These are phyloP conservation scores for Vitis hybrid DNA, from an alignment of 177 flowering plant genomes.

Conservation along the genomic window DNA sequence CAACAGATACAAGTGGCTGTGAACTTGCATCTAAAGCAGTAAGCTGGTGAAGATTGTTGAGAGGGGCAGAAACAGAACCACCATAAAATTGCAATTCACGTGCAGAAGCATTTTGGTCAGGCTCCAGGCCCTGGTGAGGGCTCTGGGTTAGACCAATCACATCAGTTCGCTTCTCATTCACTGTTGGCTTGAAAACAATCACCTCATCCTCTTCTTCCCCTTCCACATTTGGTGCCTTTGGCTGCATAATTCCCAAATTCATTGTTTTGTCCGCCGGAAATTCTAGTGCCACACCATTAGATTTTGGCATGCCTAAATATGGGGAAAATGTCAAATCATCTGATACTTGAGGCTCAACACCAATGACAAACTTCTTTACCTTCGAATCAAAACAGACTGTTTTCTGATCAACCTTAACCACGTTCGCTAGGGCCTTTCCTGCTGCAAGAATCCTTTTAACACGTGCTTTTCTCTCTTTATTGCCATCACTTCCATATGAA, in stretches of 20 bases:
- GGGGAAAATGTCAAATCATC: slow-evolving; percentile 26
- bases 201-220: slow-evolving; percentile 96
- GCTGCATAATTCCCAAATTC: slow-evolving; percentile 21
- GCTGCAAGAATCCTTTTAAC: slow-evolving; percentile 82
- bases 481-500: slow-evolving; percentile 59
- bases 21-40: slow-evolving; percentile 21
- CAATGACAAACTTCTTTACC: slow-evolving; percentile 60
- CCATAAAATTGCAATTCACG: slow-evolving; percentile 28
- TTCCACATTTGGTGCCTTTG: slow-evolving; percentile 33
- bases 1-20: slow-evolving; percentile 30
- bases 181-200: slow-evolving; percentile 85
- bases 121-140: slow-evolving; percentile 30
- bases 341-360: slow-evolving; percentile 44
- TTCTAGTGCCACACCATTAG: slow-evolving; percentile 29
- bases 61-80: slow-evolving; percentile 29
- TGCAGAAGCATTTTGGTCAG: slow-evolving; percentile 27
- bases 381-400: slow-evolving; percentile 59
- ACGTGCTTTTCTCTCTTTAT: slow-evolving; percentile 66
- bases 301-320: slow-evolving; percentile 17
- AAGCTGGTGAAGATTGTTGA: slow-evolving; percentile 29
- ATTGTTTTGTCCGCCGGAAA: slow-evolving; percentile 23
- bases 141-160: slow-evolving; percentile 23
- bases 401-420: slow-evolving; percentile 56
- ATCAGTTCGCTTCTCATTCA: slow-evolving; percentile 53
- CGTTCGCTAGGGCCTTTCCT: slow-evolving; percentile 67